Evolutionary conservation across 2,329 filamentous ascomycete species (phyloP).

Genomic region (Venturia aucupariae): DNA sequence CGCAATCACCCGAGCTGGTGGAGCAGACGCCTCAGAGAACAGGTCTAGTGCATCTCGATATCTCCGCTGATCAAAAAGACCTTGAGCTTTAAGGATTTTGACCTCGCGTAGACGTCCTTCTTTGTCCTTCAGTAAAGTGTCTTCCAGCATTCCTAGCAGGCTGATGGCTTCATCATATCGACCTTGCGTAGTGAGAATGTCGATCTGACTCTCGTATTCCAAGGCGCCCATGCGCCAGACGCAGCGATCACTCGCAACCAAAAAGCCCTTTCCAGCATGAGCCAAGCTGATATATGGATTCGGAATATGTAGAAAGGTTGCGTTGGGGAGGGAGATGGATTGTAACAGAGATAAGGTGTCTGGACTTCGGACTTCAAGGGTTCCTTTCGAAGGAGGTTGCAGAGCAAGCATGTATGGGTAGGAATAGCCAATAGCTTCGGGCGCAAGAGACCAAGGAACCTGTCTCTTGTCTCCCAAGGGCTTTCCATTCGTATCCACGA

Average conservation of each 20-base stretch:
- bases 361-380: slow-evolving; percentile 83
- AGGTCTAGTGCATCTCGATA: slow-evolving; percentile 82
- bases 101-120: slow-evolving; percentile 69
- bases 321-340: slow-evolving; percentile 70
- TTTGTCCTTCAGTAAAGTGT: slow-evolving; percentile 80
- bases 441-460: slow-evolving; percentile 83
- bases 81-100: slow-evolving; percentile 85
- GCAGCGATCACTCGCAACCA: slow-evolving; percentile 80
- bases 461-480: slow-evolving; percentile 67
- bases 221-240: slow-evolving; percentile 96
- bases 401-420: slow-evolving; percentile 91
- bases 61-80: slow-evolving; percentile 70
- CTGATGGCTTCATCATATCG: slow-evolving; percentile 89
- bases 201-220: slow-evolving; percentile 82
- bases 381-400: slow-evolving; percentile 72
- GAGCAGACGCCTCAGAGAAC: slow-evolving; percentile 82
- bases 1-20: slow-evolving; percentile 77
- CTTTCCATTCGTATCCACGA: slow-evolving; percentile 77
- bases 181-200: slow-evolving; percentile 64
- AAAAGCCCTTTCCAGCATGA: slow-evolving; percentile 90
- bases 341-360: slow-evolving; percentile 86
- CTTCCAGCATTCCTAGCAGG: slow-evolving; percentile 79
- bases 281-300: slow-evolving; percentile 90
- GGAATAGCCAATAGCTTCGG: slow-evolving; percentile 87
- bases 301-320: slow-evolving; percentile 79